Evolutionary conservation across 768 basidiomycete genomes (phyloP), one percentile per base, ranked within the genome.

Genomic region (Stropharia rugosoannulata): DNA sequence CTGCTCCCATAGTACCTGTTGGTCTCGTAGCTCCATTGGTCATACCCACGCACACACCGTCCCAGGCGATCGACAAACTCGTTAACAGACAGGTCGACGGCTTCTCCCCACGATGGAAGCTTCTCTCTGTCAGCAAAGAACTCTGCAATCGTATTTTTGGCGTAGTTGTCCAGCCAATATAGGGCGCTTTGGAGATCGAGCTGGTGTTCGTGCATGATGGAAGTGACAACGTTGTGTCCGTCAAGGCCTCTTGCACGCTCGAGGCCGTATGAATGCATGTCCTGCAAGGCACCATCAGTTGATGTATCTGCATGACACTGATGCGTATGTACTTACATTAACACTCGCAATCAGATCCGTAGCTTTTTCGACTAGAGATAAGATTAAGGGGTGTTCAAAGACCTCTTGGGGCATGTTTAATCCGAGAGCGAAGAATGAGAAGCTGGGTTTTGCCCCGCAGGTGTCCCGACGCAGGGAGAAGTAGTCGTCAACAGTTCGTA

Each of bases 1-100:
- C 65, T 57, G 9, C 59, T 67, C 0, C 73, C 75, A 39, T 78
- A 80, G 59, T 79, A 80, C 42, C 79, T 63, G 49, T 69, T 64
- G 18, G 72, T 68, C 62, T 80, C 77, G 53, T 83, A 83, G 51
- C 75, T 77, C 83, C 83, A 84, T 5, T 64, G 66, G 19, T 80
- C 70, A 58, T 76, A 76, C 1, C 75, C 82, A 5, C 78, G 70
- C 0, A 83, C 75, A 77, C 81, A 84, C 43, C 78, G 72, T 41
- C 77, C 82, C 48, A 84, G 66, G 0, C 79, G 78, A 49, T 74
- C 68, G 37, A 80, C 66, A 54, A 80, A 84, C 16, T 57, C 56
- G 5, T 52, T 19, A 3, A 60, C 58, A 25, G 64, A 68, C 0
- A 59, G 57, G 57, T 84, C 80, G 19, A 81, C 57, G 1, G 67